These are phyloP conservation scores for Saccharomycopsis sp. DNA, from an alignment of 805 yeast species.

Conservation along the genomic window DNA sequence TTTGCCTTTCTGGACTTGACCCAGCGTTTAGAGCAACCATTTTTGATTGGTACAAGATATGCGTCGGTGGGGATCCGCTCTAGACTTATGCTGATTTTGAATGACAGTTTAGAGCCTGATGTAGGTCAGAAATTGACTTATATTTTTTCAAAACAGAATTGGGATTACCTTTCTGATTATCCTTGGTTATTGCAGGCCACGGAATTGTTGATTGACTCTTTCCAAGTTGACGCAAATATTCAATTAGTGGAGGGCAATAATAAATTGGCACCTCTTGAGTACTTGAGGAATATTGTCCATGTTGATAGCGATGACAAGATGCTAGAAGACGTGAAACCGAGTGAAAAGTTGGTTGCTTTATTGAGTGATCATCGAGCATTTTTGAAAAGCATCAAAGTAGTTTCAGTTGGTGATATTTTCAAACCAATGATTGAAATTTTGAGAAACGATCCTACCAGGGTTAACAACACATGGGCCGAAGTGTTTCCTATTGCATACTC, in stretches of 20 bases:
- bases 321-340: conserved; percentile 10
- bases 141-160: conserved; percentile 84
- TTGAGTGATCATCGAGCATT: conserved; percentile 30
- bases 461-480: conserved; percentile 74
- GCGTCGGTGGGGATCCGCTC: conserved; percentile 66
- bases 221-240: conserved; percentile 43
- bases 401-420: conserved; percentile 50
- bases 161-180: conserved; percentile 90
- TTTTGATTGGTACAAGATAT: conserved; percentile 83
- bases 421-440: conserved; percentile 72
- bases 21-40: conserved; percentile 93
- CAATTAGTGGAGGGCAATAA: conserved; percentile 40
- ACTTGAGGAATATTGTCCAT: conserved; percentile 25
- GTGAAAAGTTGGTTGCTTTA: too few species aligned
- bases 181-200: conserved; percentile 93
- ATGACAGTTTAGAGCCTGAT: conserved; percentile 70
- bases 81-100: conserved; percentile 70
- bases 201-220: conserved; percentile 74
- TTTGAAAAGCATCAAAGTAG: conserved; percentile 24
- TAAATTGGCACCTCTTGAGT: conserved; percentile 42
- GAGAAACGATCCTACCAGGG: conserved; percentile 68
- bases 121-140: conserved; percentile 73
- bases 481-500: conserved; percentile 74
- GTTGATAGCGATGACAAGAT: not conserved
- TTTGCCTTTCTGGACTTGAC: conserved; percentile 82